Percentiles rank a stretch among this genome's conserved stretches.
Evolutionary conservation across 1,284 basidiomycete species (phyloP).

Genomic region (Marasmius oreades): DNA sequence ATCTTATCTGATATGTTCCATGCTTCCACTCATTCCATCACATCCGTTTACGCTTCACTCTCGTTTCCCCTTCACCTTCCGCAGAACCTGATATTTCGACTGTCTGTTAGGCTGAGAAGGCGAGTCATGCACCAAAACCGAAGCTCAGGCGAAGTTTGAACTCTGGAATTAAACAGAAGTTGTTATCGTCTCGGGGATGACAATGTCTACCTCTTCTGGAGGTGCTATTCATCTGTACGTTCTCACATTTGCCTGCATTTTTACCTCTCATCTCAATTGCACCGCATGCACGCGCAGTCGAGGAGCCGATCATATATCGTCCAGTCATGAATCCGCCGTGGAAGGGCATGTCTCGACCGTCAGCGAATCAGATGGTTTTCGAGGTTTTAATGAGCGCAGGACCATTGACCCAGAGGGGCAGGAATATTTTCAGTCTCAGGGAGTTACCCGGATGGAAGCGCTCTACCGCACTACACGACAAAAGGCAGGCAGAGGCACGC

Average conservation of each 20-base stretch:
- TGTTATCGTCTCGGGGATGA: neutral
- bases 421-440: conserved; percentile 14
- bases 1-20: neutral
- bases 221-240: neutral
- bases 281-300: neutral
- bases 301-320: neutral
- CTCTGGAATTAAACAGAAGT: neutral
- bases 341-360: neutral
- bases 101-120: no score
- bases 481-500: conserved; percentile 8
- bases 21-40: neutral
- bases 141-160: neutral
- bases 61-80: neutral
- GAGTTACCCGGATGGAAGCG: conserved; percentile 17
- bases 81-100: neutral
- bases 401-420: neutral
- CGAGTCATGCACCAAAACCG: no score
- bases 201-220: neutral
- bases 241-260: neutral
- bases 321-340: neutral
- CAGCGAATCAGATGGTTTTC: neutral
- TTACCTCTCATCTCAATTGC: neutral
- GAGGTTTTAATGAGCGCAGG: neutral
- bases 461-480: conserved; percentile 11
- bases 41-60: neutral